Percentiles rank a stretch among this genome's conserved stretches.
Conservation (phyloP, 805 yeast genomes). For the Teunomyces funiuensis region DNA sequence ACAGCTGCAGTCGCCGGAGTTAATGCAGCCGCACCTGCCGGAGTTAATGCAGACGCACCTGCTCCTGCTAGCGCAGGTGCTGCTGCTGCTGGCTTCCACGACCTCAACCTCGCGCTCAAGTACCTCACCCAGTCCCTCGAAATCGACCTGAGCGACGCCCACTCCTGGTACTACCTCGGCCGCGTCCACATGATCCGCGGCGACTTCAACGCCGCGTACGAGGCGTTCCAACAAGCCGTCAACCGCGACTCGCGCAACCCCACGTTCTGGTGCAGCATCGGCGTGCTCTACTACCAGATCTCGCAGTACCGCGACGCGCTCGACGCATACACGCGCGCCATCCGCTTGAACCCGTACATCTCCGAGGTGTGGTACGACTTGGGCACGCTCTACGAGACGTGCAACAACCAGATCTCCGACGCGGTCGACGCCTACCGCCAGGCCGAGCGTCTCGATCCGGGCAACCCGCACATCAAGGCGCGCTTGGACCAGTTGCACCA, state of each 20-base stretch:
- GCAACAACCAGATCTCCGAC: conserved; percentile 92
- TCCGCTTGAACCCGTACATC: conserved; percentile 90
- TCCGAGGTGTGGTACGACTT: conserved; percentile 98
- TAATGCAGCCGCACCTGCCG: conserved; percentile 12
- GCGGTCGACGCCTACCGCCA: conserved; percentile 96
- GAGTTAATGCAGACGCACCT: conserved; percentile 11
- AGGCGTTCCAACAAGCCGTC: conserved; percentile 98
- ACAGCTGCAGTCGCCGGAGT: conserved; percentile 11
- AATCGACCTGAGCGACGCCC: conserved; percentile 87
- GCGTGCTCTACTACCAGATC: conserved; percentile 94
- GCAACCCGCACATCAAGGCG: conserved; percentile 90
- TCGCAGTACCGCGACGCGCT: conserved; percentile 95
- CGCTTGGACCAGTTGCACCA: conserved; percentile 82
- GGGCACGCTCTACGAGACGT: conserved; percentile 95
- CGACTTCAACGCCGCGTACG: conserved; percentile 94
- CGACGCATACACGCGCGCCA: conserved; percentile 97
- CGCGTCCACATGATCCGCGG: conserved; percentile 95
- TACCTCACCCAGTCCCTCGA: conserved; percentile 85
- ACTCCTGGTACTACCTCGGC: conserved; percentile 95
- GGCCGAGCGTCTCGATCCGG: conserved; percentile 93
- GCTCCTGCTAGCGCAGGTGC: conserved; percentile 8
- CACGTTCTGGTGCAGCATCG: conserved; percentile 95
- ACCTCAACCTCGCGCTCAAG: conserved; percentile 79
- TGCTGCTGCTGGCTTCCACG: conserved; percentile 47
- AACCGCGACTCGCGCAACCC: conserved; percentile 96